A percentile compares a stretch with the other conserved stretches of the same genome.
phyloP scores from a whole-genome alignment of 2,329 filamentous ascomycete species.

The Dothiorella sarmentorum region DNA sequence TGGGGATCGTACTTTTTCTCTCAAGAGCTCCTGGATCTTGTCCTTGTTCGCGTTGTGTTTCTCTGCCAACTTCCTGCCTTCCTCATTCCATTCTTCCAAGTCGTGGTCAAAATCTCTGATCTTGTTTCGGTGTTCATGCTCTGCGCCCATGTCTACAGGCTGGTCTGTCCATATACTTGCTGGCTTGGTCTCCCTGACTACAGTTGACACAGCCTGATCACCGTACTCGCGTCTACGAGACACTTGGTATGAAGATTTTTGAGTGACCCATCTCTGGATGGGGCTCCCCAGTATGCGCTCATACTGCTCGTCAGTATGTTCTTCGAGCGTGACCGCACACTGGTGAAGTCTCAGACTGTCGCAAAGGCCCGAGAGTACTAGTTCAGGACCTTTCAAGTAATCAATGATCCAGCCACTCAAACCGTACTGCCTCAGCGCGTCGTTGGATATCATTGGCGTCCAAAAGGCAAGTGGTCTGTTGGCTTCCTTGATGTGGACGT shows the following conservation, averaged over 20 bases:
- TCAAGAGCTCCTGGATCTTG: slow-evolving; percentile 24
- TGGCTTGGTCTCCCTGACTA: slow-evolving; percentile 56
- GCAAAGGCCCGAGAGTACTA: slow-evolving; percentile 86
- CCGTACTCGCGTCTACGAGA: slow-evolving; percentile 78
- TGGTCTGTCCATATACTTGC: slow-evolving; percentile 75
- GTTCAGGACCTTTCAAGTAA: slow-evolving; percentile 72
- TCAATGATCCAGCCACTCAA: slow-evolving; percentile 80
- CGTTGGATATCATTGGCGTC: slow-evolving; percentile 50
- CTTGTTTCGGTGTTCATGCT: slow-evolving; percentile 56
- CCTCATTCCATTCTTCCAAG: slow-evolving; percentile 35
- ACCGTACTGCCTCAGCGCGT: slow-evolving; percentile 58
- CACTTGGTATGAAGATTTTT: slow-evolving; percentile 61
- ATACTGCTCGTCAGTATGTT: slow-evolving; percentile 66
- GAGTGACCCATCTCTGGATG: slow-evolving; percentile 68
- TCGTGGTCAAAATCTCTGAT: slow-evolving; percentile 44
- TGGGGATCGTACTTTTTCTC: slow-evolving; percentile 24
- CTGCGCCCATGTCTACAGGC: slow-evolving; percentile 65
- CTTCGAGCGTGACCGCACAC: slow-evolving; percentile 61
- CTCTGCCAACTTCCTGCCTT: slow-evolving; percentile 42
- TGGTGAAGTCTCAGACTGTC: slow-evolving; percentile 65
- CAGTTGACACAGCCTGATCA: slow-evolving; percentile 71
- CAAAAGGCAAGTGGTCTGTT: slow-evolving; percentile 54
- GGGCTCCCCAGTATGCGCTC: slow-evolving; percentile 58
- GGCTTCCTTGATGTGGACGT: slow-evolving; percentile 65
- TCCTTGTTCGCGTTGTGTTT: slow-evolving; percentile 29